Base-by-base conservation (phyloP, 2,329 filamentous ascomycete species). In the Nothomitra cinnamomea region DNA sequence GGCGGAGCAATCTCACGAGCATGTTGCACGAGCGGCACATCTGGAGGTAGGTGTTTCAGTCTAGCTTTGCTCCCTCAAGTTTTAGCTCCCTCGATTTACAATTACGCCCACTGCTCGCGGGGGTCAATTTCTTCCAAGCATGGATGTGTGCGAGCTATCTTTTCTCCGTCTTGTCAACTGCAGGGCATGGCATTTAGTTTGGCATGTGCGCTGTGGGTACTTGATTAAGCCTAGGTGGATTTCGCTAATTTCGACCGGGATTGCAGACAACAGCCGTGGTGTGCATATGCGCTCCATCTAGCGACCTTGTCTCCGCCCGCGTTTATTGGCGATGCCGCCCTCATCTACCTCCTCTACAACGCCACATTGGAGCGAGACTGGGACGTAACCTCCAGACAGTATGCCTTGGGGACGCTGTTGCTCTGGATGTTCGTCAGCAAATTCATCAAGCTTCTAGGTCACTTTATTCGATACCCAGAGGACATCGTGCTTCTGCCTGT, bases 1-100 rank as follows among this genome's bases (percentile, higher is more conserved):
- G 90, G 90, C 78, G 90, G 64, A 95, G 88, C 72, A 96, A 96
- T 68, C 82, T 87, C 68, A 95, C 87, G 52, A 95, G 87, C 67
- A 75, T 95, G 63, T 77, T 90, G 58, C 79, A 79, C 58, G 90
- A 95, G 69, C 74, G 83, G 64, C 78, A 87, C 63, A 86, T 95
- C 63, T 87, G 85, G 80, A 81, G 71, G 89, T 95, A 77, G 82
- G 87, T 80, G 28, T 51, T 57, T 42, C 36, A 25, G 45, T 17
- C 17, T 45, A 45, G 17, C 22, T 24, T 19, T 45, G 4, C 5
- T 45, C 13, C 13, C 41, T 45, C 41, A 45, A 8, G 41, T 24
- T 19, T 8, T 45, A 19, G 41, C 8, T 19, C 17, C 8, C 4
- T 45, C 41, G 41, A 45, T 45, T 32, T 32, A 5, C 17, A 45